Conservation (phyloP, 208 protist genomes). For the Leishmania braziliensis region DNA sequence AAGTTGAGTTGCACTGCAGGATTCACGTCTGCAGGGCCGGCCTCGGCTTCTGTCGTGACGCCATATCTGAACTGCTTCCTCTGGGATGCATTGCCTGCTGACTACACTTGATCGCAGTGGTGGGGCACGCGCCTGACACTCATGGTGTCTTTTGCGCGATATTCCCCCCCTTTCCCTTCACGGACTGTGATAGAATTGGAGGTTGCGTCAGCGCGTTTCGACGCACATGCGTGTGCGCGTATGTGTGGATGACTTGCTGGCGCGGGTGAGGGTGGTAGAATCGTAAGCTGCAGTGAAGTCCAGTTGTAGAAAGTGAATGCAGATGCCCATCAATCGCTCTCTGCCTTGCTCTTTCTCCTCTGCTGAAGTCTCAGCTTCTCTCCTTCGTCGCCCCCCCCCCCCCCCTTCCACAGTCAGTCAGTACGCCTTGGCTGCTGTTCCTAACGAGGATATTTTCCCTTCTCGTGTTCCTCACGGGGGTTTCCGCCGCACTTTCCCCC, state of each 20-base stretch:
- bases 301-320: neutral
- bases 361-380: too few species aligned
- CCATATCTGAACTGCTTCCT: conserved; percentile 9
- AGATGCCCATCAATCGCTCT: neutral
- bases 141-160: neutral
- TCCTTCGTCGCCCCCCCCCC: neutral
- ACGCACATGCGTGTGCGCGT: neutral
- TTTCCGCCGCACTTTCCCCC: too few species aligned
- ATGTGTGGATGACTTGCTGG: neutral
- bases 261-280: neutral
- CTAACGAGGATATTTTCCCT: neutral
- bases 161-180: neutral
- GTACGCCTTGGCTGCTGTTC: neutral
- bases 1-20: neutral
- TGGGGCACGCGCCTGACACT: neutral
- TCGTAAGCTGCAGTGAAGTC: neutral
- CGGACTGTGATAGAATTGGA: neutral
- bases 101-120: neutral
- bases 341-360: neutral
- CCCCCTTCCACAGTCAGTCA: neutral
- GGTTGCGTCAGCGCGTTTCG: neutral
- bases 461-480: neutral
- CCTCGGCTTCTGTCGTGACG: neutral
- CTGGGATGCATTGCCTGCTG: neutral
- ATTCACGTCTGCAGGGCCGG: neutral